Evolutionary conservation across 2,329 filamentous ascomycete species (phyloP).

Genomic region (Diaporthe destruens): DNA sequence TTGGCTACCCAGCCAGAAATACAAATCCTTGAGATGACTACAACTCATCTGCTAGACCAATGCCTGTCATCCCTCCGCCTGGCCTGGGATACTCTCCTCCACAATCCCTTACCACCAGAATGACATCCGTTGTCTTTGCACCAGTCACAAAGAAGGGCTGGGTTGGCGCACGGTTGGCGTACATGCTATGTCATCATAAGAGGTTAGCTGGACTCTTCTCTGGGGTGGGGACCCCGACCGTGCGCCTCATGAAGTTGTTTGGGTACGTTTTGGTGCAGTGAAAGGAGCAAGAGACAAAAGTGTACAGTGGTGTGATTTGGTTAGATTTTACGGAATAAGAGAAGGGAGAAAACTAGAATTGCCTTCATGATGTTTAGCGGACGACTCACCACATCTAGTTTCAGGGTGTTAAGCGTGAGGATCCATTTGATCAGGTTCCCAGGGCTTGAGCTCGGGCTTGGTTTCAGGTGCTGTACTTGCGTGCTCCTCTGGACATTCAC

Average conservation of each 20-base stretch:
- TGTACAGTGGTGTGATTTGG: neutral
- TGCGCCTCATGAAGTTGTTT: neutral
- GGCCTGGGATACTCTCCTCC: neutral
- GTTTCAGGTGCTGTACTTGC: constrained; percentile 6
- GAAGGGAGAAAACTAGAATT: no score
- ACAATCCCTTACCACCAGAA: neutral
- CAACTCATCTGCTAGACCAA: neutral
- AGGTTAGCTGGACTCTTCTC: neutral
- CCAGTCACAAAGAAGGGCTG: constrained; percentile 30
- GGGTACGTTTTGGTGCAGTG: no score
- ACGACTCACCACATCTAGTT: neutral
- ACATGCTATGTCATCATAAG: constrained; percentile 3
- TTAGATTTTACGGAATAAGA: neutral
- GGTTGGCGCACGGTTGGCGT: constrained; percentile 8
- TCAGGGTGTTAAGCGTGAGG: neutral
- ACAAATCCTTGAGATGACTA: neutral
- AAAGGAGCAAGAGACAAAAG: neutral
- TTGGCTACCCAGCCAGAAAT: neutral
- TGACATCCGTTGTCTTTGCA: constrained; percentile 25
- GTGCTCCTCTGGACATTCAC: constrained; percentile 27
- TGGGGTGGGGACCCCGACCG: no score
- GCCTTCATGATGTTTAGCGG: neutral
- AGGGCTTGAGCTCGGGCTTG: neutral
- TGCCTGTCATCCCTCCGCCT: neutral
- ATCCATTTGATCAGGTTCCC: neutral